Base-by-base conservation (phyloP, 108 stramenopile genomes). In the Bacterosira constricta region DNA sequence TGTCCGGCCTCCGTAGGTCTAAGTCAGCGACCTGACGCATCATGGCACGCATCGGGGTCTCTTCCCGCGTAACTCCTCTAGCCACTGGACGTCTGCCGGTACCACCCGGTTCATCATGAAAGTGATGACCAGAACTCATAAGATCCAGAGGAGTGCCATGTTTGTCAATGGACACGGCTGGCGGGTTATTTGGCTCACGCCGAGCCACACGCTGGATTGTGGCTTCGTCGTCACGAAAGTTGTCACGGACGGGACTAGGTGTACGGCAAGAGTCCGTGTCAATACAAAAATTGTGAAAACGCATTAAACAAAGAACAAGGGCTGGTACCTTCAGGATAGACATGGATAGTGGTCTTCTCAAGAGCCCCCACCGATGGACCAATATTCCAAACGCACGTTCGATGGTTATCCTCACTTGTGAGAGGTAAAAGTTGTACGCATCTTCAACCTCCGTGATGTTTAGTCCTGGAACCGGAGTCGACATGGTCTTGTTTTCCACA, bases 311-410 rank as follows among this genome's bases (percentile, higher is more conserved):
- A 7, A 53, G 27, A 27, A 53, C 26, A 23, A 53, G 20, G 4
- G 52, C 21, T 6, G 52, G 52, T 53, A 53, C 52, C 15, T 53
- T 53, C 26, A 26, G 5, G 6, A 53, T 53, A 6, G 52, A 53
- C 2, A 57, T 46, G 45, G 32, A 32, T 1, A n/a, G 42, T 7
- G 71, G 50, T 6, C n/a, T 42, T 26, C 74, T 30, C 21, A 75
- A 60, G 17, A 75, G 56, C 17, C 66, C 74, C 73, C 73, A 75
- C 0, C 73, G 23, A 8, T 49, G 38, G 0, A 47, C 30, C 23
- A 75, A 30, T 35, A 68, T 68, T 50, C 74, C 66, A 75, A 75
- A 75, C 9, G 66, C 56, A 55, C 74, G 51, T 31, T 75, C 66
- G 25, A 75, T 57, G 18, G 18, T 34, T 8, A 75, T 75, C 1